A percentile compares a stretch with the other conserved stretches of the same genome.
These are phyloP conservation scores for Nakataea oryzae DNA, from an alignment of 2,329 filamentous ascomycete genomes.

Conservation along the genomic window DNA sequence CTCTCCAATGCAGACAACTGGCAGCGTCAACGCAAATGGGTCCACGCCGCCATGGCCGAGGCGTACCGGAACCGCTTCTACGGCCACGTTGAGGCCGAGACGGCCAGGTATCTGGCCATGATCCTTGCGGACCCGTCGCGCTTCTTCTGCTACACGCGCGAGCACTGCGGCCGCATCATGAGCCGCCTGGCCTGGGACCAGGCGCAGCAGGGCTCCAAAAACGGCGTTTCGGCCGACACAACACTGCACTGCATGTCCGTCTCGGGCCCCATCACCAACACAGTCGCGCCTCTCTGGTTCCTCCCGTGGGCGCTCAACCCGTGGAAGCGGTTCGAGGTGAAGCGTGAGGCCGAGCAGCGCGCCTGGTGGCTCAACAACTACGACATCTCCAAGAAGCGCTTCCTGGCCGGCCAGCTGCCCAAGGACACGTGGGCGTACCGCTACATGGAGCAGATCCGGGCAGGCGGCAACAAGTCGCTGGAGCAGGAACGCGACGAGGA, in stretches of 20 bases:
- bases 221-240: slow-evolving; percentile 33
- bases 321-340: slow-evolving; percentile 34
- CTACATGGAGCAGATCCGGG: slow-evolving; percentile 32
- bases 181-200: slow-evolving; percentile 38
- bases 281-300: slow-evolving; percentile 35
- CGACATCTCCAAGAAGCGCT: slow-evolving; percentile 28
- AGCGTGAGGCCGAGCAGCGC: slow-evolving; percentile 30
- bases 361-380: slow-evolving; percentile 35
- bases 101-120: slow-evolving; percentile 32
- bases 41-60: slow-evolving; percentile 33
- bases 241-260: slow-evolving; percentile 40
- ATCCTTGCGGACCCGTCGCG: slow-evolving; percentile 33
- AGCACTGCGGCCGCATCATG: slow-evolving; percentile 40
- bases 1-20: slow-evolving; percentile 26
- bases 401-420: slow-evolving; percentile 27
- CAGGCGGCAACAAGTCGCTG: slow-evolving; percentile 32
- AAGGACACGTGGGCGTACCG: slow-evolving; percentile 34
- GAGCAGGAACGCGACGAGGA: slow-evolving; percentile 32
- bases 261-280: slow-evolving; percentile 39
- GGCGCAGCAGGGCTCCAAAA: slow-evolving; percentile 30
- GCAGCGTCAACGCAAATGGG: slow-evolving; percentile 39
- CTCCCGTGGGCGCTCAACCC: slow-evolving; percentile 32
- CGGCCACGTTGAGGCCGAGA: slow-evolving; percentile 36
- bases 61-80: slow-evolving; percentile 29
- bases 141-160: slow-evolving; percentile 33